Conservation (phyloP, 495 filamentous ascomycete species). For the Margaritispora aquatica region DNA sequence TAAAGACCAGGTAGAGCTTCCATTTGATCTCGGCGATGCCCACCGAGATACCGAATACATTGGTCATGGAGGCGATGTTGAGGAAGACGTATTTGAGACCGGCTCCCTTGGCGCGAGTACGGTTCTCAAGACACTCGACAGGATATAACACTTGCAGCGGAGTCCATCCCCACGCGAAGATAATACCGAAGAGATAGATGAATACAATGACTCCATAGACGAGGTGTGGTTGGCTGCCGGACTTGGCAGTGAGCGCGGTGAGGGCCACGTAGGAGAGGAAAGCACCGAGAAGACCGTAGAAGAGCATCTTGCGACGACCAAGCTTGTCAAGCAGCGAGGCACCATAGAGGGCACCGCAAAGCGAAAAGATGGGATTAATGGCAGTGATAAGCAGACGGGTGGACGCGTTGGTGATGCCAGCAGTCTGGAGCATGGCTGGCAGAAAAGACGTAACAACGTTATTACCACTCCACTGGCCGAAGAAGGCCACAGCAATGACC, state of each 20-base stretch:
- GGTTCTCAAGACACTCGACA: constrained; percentile 35
- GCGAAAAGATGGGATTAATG: constrained; percentile 28
- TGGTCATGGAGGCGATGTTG: constrained; percentile 35
- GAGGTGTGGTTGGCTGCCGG: constrained; percentile 34
- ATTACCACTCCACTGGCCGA: constrained; percentile 43
- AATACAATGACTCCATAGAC: constrained; percentile 50
- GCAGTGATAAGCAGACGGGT: constrained; percentile 42
- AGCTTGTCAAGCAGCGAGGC: constrained; percentile 51
- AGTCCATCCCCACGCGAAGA: constrained; percentile 53
- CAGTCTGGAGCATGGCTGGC: constrained; percentile 42
- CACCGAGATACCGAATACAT: constrained; percentile 42
- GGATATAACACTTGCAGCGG: constrained; percentile 42
- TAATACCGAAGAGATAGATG: constrained; percentile 58
- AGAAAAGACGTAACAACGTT: constrained; percentile 43
- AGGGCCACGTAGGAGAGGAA: constrained; percentile 46
- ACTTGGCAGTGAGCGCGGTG: constrained; percentile 42
- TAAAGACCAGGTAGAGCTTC: constrained; percentile 41
- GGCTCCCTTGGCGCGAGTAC: constrained; percentile 45
- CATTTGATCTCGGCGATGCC: constrained; percentile 49
- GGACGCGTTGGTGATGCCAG: constrained; percentile 42
- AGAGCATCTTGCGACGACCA: constrained; percentile 46
- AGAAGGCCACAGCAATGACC: constrained; percentile 56
- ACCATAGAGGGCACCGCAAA: constrained; percentile 47
- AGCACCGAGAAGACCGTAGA: constrained; percentile 37
- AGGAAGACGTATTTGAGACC: constrained; percentile 34